Conservation (phyloP, 208 protist genomes). For the Kentomonas sorsogonicus region DNA sequence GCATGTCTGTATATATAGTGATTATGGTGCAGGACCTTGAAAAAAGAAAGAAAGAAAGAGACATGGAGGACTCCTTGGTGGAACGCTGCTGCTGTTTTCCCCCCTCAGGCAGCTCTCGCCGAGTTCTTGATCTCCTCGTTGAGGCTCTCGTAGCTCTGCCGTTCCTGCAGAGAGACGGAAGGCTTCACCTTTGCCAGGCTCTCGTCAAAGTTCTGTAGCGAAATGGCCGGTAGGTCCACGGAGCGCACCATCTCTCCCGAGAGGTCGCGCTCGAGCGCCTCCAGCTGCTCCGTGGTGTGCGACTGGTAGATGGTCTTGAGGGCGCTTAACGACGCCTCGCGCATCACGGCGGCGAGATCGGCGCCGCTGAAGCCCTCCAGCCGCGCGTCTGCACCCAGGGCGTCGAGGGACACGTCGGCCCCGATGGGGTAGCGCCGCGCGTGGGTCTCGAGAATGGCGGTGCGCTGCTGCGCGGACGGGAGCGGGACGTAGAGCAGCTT, state of each 20-base stretch:
- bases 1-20: background rate
- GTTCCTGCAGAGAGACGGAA: conserved; percentile 69
- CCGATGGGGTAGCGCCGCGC: conserved; percentile 87
- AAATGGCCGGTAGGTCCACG: conserved; percentile 58
- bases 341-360: conserved; percentile 90
- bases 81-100: too few relatives aligned
- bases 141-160: conserved; percentile 67
- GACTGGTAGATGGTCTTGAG: conserved; percentile 74
- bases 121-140: conserved; percentile 23
- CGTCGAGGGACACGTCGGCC: conserved; percentile 61
- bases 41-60: too few relatives aligned
- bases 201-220: conserved; percentile 49
- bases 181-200: conserved; percentile 69
- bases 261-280: conserved; percentile 70
- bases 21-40: too few relatives aligned
- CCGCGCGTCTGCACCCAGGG: conserved; percentile 62
- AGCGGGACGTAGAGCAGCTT: conserved; percentile 97
- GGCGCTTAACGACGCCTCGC: conserved; percentile 88
- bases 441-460: conserved; percentile 88
- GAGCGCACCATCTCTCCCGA: conserved; percentile 30
- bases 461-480: conserved; percentile 78
- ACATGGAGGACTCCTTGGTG: too few relatives aligned
- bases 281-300: conserved; percentile 49
- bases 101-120: background rate
- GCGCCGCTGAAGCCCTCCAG: conserved; percentile 94